phyloP scores from a whole-genome alignment of 495 filamentous ascomycete genomes.

The Penicillium fimorum region DNA sequence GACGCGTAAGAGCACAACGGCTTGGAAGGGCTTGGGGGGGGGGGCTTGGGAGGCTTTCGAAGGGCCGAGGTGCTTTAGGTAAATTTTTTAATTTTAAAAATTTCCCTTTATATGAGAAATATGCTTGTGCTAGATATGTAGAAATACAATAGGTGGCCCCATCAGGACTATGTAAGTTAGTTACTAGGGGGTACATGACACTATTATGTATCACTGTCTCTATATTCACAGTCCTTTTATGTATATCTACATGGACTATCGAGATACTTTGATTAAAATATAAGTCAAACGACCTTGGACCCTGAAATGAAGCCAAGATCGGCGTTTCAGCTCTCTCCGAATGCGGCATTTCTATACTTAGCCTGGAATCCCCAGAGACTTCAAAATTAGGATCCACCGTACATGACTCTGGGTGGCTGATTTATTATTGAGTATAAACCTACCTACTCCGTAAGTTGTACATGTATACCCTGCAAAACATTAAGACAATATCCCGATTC shows the following conservation, averaged over 20 bases:
- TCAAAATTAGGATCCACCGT: neutral
- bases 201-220: neutral
- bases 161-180: no score
- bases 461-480: neutral
- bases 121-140: neutral
- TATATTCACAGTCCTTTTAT: neutral
- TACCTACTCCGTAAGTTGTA: neutral
- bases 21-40: neutral
- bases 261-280: no score
- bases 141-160: no score
- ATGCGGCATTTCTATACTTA: conserved; percentile 15
- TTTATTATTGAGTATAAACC: neutral
- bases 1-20: conserved; percentile 29
- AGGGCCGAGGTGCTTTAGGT: neutral
- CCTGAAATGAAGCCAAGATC: conserved; percentile 12
- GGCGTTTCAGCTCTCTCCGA: conserved; percentile 11
- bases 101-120: neutral
- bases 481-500: neutral
- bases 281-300: neutral
- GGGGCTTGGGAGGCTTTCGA: neutral
- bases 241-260: no score
- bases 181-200: neutral
- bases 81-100: neutral
- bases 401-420: neutral
- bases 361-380: conserved; percentile 6